Evolutionary conservation across 768 basidiomycete species (phyloP).

Genomic region (Leucocoprinus birnbaumii): DNA sequence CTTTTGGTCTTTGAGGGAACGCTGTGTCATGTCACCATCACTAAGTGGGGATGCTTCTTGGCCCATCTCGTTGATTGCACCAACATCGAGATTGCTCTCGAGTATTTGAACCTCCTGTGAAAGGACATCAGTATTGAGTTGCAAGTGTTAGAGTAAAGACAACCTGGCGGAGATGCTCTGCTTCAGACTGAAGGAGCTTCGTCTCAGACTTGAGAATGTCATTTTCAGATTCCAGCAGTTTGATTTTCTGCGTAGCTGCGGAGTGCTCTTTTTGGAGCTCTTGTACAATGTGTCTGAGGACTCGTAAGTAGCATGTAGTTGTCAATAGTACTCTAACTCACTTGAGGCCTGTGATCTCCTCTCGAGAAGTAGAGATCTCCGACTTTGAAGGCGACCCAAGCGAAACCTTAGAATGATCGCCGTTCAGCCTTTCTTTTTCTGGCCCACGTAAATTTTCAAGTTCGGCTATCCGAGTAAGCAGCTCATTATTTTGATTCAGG

Average conservation of each 20-base stretch:
- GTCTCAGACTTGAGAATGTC: constrained; percentile 67
- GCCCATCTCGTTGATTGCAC: constrained; percentile 50
- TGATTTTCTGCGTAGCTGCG: constrained; percentile 56
- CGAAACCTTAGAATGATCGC: constrained; percentile 19
- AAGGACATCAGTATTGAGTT: constrained; percentile 7
- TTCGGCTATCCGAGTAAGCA: constrained; percentile 25
- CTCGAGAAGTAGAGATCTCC: constrained; percentile 45
- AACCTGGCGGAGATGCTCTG: constrained; percentile 74
- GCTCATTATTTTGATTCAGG: constrained; percentile 22
- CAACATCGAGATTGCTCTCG: constrained; percentile 72
- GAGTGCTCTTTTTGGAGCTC: constrained; percentile 84
- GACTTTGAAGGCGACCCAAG: constrained; percentile 44
- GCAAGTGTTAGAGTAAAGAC: not conserved
- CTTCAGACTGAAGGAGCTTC: constrained; percentile 58
- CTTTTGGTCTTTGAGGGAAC: constrained; percentile 44
- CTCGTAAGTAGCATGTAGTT: not conserved
- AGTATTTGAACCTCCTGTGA: constrained; percentile 70
- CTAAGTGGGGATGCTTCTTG: constrained; percentile 21
- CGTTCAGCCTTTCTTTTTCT: constrained; percentile 62
- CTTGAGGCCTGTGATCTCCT: constrained; percentile 86
- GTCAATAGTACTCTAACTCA: constrained; percentile 29
- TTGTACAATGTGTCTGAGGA: constrained; percentile 75
- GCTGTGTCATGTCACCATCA: constrained; percentile 40
- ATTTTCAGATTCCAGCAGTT: constrained; percentile 78
- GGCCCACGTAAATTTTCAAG: constrained; percentile 41